Evolutionary conservation across 257 asterid species (phyloP).

Genomic region (Lycium barbarum): DNA sequence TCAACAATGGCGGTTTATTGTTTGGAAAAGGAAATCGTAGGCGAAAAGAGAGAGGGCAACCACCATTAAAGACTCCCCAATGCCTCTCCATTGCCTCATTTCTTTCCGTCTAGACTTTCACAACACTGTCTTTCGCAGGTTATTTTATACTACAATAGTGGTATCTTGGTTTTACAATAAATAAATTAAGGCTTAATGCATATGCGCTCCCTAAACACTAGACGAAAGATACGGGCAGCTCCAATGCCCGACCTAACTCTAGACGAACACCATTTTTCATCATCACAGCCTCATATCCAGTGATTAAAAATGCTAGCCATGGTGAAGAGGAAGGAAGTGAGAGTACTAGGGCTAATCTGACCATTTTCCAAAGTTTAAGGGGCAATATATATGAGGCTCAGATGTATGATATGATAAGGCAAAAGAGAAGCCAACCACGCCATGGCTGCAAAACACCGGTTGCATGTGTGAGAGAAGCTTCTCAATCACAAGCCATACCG

Average conservation of each 20-base stretch:
- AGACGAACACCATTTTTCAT: not conserved
- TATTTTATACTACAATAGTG: no score
- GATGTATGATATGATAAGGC: not conserved
- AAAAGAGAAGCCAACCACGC: not conserved
- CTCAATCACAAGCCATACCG: not conserved
- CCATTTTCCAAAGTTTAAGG: no score
- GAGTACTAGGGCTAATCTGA: no score
- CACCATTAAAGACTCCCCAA: constrained; percentile 18
- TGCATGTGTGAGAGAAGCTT: not conserved
- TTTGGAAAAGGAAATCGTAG: not conserved
- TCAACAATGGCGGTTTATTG: not conserved
- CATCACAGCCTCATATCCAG: not conserved
- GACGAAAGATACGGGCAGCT: constrained; percentile 16
- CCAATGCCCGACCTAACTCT: not conserved
- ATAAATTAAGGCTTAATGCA: no score
- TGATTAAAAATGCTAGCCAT: no score
- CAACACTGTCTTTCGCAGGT: no score
- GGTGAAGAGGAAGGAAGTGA: no score
- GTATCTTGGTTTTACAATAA: no score
- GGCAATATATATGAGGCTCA: not conserved
- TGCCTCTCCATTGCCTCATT: not conserved
- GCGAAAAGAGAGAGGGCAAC: not conserved
- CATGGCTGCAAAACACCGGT: not conserved
- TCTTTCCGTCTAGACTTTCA: not conserved
- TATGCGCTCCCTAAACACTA: no score